These are phyloP conservation scores for Leccinum olivaceopallidum DNA, from an alignment of 768 basidiomycete species.

Conservation along the genomic window DNA sequence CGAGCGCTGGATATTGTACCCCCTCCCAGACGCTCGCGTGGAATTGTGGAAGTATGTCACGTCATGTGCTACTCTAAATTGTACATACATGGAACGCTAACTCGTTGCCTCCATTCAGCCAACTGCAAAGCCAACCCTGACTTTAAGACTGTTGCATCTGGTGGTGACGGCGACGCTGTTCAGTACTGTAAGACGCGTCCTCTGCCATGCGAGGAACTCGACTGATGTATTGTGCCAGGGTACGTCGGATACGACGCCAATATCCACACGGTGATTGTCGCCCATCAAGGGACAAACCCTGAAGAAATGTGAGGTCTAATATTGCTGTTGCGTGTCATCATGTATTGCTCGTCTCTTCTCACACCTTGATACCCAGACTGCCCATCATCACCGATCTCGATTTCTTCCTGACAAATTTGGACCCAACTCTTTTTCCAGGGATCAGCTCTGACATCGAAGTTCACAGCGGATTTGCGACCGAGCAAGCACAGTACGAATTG, in stretches of 20 bases:
- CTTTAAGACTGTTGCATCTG: constrained; percentile 50
- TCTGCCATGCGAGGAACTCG: not conserved
- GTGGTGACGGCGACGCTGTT: constrained; percentile 43
- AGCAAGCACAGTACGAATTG: constrained; percentile 43
- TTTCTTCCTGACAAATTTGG: constrained; percentile 34
- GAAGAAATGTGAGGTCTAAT: no score
- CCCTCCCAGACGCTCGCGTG: constrained; percentile 43
- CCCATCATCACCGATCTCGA: constrained; percentile 44
- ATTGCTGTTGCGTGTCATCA: not conserved
- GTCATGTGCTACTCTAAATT: not conserved
- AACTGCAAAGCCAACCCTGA: constrained; percentile 31
- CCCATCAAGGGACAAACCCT: no score
- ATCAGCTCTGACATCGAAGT: constrained; percentile 40
- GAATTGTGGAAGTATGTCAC: constrained; percentile 54
- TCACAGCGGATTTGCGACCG: constrained; percentile 48
- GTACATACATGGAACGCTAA: not conserved
- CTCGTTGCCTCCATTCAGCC: constrained; percentile 23
- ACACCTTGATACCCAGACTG: constrained; percentile 18
- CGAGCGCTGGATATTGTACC: constrained; percentile 51
- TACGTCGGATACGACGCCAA: constrained; percentile 53
- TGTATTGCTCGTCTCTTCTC: not conserved
- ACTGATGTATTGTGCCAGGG: constrained; percentile 34
- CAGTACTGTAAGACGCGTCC: constrained; percentile 42
- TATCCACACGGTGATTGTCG: constrained; percentile 36
- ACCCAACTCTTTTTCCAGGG: constrained; percentile 51